phyloP scores from a whole-genome alignment of 176 grass and related monocot species.

The Avena eriantha region DNA sequence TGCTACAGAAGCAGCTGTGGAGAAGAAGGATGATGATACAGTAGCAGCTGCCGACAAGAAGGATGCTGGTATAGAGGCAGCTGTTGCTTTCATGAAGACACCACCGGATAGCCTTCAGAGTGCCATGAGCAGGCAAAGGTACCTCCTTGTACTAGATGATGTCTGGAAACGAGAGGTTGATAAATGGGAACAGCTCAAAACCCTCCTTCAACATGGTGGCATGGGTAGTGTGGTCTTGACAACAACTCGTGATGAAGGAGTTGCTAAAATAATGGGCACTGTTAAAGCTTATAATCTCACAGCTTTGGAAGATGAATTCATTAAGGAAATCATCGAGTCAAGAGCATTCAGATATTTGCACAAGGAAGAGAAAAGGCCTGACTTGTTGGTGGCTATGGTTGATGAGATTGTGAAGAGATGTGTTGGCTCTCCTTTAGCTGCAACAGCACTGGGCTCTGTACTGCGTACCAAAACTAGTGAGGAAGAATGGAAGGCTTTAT shows the following conservation, averaged over 20 bases:
- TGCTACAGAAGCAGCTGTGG: background rate
- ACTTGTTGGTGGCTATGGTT: background rate
- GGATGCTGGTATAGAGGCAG: background rate
- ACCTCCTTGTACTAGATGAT: constrained; percentile 8
- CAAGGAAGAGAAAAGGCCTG: background rate
- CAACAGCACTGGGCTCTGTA: constrained; percentile 19
- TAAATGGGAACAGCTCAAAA: background rate
- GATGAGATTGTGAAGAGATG: background rate
- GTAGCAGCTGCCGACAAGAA: no score
- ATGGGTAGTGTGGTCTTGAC: background rate
- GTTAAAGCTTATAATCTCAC: background rate
- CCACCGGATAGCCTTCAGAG: background rate
- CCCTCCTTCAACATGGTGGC: background rate
- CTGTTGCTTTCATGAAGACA: background rate
- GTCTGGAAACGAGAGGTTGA: background rate
- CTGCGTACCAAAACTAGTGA: background rate
- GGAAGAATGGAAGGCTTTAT: constrained; percentile 13
- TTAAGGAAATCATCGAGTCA: background rate
- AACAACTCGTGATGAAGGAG: background rate
- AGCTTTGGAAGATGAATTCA: background rate
- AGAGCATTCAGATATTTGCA: background rate
- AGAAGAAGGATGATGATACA: background rate
- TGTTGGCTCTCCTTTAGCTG: constrained; percentile 29
- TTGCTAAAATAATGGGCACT: background rate
- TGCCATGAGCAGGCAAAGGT: background rate